These are phyloP conservation scores for Erysimum cheiri DNA, from an alignment of 441 rosid species.

Conservation along the genomic window DNA sequence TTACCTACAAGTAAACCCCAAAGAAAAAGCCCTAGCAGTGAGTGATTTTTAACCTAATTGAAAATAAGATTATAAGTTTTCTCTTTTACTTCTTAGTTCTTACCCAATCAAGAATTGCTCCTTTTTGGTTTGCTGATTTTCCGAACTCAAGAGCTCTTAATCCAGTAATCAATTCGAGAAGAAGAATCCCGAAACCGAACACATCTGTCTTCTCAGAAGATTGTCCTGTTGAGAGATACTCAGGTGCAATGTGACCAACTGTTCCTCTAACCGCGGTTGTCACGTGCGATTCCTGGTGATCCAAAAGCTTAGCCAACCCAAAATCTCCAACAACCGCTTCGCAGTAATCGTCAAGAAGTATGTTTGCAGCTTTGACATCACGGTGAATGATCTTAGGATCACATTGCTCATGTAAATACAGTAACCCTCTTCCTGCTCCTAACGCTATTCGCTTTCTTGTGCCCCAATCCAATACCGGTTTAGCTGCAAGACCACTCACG, in stretches of 20 bases:
- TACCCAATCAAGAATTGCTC: slow-evolving; percentile 92
- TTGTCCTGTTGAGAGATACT: slow-evolving; percentile 90
- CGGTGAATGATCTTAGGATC: slow-evolving; percentile 89
- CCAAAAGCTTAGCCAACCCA: slow-evolving; percentile 87
- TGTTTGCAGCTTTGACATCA: slow-evolving; percentile 95
- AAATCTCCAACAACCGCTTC: slow-evolving; percentile 96
- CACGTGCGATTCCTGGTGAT: slow-evolving; percentile 85
- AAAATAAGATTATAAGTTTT: background rate
- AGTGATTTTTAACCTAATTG: background rate
- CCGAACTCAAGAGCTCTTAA: slow-evolving; percentile 85
- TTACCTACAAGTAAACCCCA: slow-evolving; percentile 56
- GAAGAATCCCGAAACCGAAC: slow-evolving; percentile 90
- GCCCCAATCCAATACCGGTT: slow-evolving; percentile 84
- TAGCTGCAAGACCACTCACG: slow-evolving; percentile 51
- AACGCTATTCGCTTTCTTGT: slow-evolving; percentile 85
- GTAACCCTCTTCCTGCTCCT: slow-evolving; percentile 88
- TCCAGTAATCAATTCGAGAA: slow-evolving; percentile 83
- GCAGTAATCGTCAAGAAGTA: slow-evolving; percentile 80
- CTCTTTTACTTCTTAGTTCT: slow-evolving; percentile 29
- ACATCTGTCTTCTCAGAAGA: slow-evolving; percentile 97
- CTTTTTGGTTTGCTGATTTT: slow-evolving; percentile 79
- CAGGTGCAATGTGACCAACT: slow-evolving; percentile 93
- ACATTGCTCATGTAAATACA: slow-evolving; percentile 82
- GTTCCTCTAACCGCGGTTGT: slow-evolving; percentile 96
- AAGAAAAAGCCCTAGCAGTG: background rate